Evolutionary conservation across 1,139 yeast species (phyloP), one percentile per base, ranked within the genome.

Genomic region (Tardiomyces digboiensis): DNA sequence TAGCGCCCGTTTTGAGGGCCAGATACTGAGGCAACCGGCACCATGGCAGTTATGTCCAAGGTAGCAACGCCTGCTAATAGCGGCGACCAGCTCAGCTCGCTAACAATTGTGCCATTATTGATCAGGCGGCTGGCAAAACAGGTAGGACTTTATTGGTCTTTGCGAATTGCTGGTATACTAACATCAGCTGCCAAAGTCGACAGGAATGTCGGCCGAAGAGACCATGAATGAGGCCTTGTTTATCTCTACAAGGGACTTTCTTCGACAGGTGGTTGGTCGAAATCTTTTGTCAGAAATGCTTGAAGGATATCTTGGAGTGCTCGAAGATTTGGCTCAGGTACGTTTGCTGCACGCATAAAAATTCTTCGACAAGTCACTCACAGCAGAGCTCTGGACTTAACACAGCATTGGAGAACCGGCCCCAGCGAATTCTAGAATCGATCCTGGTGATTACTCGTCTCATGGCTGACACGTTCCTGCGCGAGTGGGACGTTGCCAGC

Each of bases 401-500:
- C 38, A 44, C 55, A 7, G 47, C 56, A 7, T 46, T 64, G 21
- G 63, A 58, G 41, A 57, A 60, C 39, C 48, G 66, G 36, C 46
- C 52, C 6, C 47, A 48, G 2, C 41, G 51, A 1, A 53, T 58
- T 13, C 46, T 63, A 13, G 52, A 59, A 7, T 59, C 66, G 7
- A 48, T 63, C 4, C 49, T 61, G 40, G 53, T 62, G 3, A 38
- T 65, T 12, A 46, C 62, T 16, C 49, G 62, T 41, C 48, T 66
- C 29, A 39, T 65, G 36, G 58, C 65, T 2, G 65, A 62, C 29
- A 47, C 59, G 37, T 52, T 62, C 2, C 56, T 59, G 40, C 52
- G 57, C 3, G 65, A 62, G 44, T 66, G 70, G 70, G 50, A 45
- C 49, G 52, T 39, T 36, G 56, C 23, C 48, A 48, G 49, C 60